phyloP scores from a whole-genome alignment of 345 rosid species.

The Citropsis articulata region DNA sequence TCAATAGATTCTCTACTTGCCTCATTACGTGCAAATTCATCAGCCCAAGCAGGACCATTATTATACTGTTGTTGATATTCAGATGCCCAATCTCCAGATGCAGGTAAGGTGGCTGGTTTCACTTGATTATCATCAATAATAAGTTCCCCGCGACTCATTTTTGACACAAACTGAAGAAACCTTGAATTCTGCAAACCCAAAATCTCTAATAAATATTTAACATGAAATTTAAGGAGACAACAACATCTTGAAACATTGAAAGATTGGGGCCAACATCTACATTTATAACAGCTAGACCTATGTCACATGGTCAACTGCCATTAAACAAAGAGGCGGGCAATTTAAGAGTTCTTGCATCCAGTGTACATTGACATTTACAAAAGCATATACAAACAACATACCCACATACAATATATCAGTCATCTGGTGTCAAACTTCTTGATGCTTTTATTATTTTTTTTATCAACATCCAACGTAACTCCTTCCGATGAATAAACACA shows the following conservation, averaged over 20 bases:
- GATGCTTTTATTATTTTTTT: neutral
- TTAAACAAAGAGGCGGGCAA: neutral
- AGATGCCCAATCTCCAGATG: conserved; percentile 80
- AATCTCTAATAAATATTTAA: conserved; percentile 13
- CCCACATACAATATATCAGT: neutral
- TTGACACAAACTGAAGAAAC: conserved; percentile 96
- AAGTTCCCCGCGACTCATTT: conserved; percentile 99
- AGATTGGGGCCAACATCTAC: neutral
- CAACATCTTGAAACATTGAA: neutral
- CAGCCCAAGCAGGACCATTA: conserved; percentile 81
- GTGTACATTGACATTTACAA: neutral
- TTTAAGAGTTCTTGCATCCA: neutral
- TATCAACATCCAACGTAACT: neutral
- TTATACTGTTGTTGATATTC: conserved; percentile 82
- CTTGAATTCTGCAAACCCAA: conserved; percentile 79
- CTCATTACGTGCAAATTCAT: conserved; percentile 63
- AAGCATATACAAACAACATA: neutral
- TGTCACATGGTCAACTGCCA: neutral
- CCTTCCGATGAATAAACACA: neutral
- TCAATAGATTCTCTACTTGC: conserved; percentile 32
- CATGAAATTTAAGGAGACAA: conserved; percentile 4
- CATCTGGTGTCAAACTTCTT: neutral
- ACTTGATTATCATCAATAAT: conserved; percentile 93
- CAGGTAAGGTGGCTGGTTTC: conserved; percentile 46
- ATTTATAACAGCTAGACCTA: neutral